Conservation (phyloP, 352 stramenopile genomes). For the Globisporangium takayamanum region DNA sequence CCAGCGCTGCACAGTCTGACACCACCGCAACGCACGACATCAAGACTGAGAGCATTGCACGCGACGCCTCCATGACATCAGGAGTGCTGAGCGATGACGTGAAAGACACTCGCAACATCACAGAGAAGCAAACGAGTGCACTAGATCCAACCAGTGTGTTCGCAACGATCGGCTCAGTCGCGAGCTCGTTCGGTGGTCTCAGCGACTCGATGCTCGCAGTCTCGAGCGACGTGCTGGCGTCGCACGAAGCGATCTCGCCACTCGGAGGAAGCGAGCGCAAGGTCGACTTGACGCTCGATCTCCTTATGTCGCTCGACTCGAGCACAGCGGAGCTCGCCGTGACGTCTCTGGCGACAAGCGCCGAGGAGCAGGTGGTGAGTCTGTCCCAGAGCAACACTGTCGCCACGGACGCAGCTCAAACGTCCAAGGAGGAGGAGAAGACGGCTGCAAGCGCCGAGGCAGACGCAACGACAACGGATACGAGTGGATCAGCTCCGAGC, state of each 20-base stretch:
- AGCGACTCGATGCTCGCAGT: conserved; percentile 1
- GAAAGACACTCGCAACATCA: background rate
- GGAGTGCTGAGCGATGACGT: too few species aligned
- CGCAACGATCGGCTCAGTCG: background rate
- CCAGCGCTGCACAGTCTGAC: too few species aligned
- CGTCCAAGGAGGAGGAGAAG: too few species aligned
- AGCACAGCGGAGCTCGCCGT: conserved; percentile 12
- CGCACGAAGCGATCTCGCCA: background rate
- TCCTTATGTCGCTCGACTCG: conserved; percentile 25
- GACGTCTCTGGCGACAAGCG: conserved; percentile 7
- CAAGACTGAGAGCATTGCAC: too few species aligned
- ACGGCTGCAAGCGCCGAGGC: too few species aligned
- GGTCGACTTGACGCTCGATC: conserved; percentile 17
- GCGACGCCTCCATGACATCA: too few species aligned
- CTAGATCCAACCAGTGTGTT: background rate
- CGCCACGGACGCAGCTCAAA: too few species aligned
- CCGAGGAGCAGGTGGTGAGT: background rate
- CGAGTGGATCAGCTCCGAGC: too few species aligned
- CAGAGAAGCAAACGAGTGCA: background rate
- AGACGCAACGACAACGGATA: too few species aligned
- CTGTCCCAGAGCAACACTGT: background rate
- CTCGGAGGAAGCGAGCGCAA: background rate
- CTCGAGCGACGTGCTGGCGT: background rate
- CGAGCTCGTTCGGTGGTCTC: conserved; percentile 1
- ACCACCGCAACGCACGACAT: too few species aligned